Percentiles rank a stretch among this genome's conserved stretches.
These are phyloP conservation scores for Deinandra increscens DNA, from an alignment of 129 eudicot species.

Conservation along the genomic window DNA sequence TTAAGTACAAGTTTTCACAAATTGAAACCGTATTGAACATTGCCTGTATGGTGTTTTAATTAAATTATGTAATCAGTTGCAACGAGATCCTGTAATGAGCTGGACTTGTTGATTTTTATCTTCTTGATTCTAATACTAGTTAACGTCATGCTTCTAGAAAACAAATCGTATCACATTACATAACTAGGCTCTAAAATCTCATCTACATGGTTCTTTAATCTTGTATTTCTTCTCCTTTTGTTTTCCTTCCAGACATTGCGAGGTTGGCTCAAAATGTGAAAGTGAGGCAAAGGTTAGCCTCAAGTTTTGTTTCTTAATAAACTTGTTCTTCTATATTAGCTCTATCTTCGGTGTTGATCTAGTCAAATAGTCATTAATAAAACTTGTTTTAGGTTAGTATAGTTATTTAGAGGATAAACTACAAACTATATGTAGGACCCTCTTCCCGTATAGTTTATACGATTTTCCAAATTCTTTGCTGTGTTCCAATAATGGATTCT, in stretches of 20 bases:
- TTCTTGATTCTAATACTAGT: background rate
- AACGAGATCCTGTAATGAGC: background rate
- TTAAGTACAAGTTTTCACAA: background rate
- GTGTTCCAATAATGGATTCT: background rate
- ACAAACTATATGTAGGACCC: background rate
- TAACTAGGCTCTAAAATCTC: background rate
- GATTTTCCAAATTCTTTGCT: background rate
- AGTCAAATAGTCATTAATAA: background rate
- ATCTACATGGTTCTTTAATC: conserved; percentile 17
- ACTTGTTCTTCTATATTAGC: background rate
- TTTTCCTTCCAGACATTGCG: conserved; percentile 65
- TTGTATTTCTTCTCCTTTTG: conserved; percentile 24
- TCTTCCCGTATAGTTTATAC: conserved; percentile 12
- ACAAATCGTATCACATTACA: conserved; percentile 3
- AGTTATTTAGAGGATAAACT: background rate
- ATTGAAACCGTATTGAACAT: background rate
- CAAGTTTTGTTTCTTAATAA: conserved; percentile 7
- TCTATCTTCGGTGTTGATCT: background rate
- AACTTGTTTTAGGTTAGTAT: background rate
- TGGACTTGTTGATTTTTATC: background rate
- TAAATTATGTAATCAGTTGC: background rate
- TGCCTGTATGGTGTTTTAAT: background rate
- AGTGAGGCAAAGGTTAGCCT: conserved; percentile 92
- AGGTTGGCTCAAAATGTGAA: conserved; percentile 90
- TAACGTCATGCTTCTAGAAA: background rate